Conservation (phyloP, 441 rosid species). For the Erodium moschatum region DNA sequence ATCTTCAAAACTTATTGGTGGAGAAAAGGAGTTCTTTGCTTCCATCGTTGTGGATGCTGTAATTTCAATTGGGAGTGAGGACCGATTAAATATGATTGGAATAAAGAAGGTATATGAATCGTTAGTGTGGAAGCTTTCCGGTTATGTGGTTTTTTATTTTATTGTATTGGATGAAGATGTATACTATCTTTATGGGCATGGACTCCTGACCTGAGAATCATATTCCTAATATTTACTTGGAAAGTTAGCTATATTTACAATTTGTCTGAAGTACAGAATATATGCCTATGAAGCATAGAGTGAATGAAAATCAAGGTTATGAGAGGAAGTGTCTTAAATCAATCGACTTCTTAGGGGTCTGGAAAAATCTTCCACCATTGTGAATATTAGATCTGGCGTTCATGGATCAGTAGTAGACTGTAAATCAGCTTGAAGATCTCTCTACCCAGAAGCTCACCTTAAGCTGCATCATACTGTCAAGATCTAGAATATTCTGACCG, state of each 20-base stretch:
- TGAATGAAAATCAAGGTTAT: background rate
- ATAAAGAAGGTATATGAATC: slow-evolving; percentile 58
- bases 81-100: slow-evolving; percentile 78
- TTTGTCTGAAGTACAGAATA: background rate
- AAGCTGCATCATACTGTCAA: background rate
- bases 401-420: background rate
- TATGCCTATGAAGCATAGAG: background rate
- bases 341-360: background rate
- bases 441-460: background rate
- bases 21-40: slow-evolving; percentile 93
- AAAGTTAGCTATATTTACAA: background rate
- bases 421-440: background rate
- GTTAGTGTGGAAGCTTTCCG: background rate
- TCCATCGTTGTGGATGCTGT: slow-evolving; percentile 95
- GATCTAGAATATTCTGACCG: background rate
- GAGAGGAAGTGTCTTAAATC: background rate
- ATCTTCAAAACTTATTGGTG: slow-evolving; percentile 91
- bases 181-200: background rate
- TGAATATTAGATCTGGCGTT: background rate
- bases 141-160: background rate
- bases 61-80: slow-evolving; percentile 67
- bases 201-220: background rate
- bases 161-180: background rate
- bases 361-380: background rate
- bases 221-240: background rate